Conservation (phyloP, 805 yeast genomes). For the Blastobotrys mokoenaii region DNA sequence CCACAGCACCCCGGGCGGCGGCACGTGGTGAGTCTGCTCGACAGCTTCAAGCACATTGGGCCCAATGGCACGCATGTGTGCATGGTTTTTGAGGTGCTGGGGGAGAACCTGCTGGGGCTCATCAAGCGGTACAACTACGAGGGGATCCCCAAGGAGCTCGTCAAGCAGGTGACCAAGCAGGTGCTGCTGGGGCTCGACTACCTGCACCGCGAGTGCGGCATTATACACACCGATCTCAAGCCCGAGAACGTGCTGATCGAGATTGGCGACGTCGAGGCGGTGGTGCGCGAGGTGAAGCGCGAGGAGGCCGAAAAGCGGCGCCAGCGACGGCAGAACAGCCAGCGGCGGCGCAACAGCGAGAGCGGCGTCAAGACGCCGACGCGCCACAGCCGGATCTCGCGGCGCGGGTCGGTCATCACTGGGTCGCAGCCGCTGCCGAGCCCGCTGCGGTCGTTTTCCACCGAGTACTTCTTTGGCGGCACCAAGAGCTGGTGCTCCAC, state of each 20-base stretch:
- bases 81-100: constrained; percentile 96
- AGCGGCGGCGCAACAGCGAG: neutral
- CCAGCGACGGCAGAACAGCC: constrained; percentile 1
- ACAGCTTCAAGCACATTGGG: constrained; percentile 78
- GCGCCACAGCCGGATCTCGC: constrained; percentile 37
- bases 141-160: constrained; percentile 69
- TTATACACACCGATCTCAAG: constrained; percentile 65
- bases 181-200: constrained; percentile 63
- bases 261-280: constrained; percentile 74
- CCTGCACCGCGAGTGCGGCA: constrained; percentile 64
- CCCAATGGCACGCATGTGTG: constrained; percentile 90
- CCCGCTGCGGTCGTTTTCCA: constrained; percentile 51
- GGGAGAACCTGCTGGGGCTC: constrained; percentile 83
- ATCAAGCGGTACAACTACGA: constrained; percentile 69
- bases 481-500: no score
- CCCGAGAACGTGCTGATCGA: constrained; percentile 73
- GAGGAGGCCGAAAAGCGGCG: constrained; percentile 33
- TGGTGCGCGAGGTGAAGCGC: constrained; percentile 63
- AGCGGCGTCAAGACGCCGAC: constrained; percentile 11
- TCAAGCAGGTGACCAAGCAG: constrained; percentile 76
- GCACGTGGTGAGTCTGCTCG: constrained; percentile 72
- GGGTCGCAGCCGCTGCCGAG: constrained; percentile 93
- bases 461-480: constrained; percentile 8
- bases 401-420: constrained; percentile 70
- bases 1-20: constrained; percentile 70